Conservation (phyloP, 192 early-diverging fungal genomes). For the Entophlyctis helioformis region DNA sequence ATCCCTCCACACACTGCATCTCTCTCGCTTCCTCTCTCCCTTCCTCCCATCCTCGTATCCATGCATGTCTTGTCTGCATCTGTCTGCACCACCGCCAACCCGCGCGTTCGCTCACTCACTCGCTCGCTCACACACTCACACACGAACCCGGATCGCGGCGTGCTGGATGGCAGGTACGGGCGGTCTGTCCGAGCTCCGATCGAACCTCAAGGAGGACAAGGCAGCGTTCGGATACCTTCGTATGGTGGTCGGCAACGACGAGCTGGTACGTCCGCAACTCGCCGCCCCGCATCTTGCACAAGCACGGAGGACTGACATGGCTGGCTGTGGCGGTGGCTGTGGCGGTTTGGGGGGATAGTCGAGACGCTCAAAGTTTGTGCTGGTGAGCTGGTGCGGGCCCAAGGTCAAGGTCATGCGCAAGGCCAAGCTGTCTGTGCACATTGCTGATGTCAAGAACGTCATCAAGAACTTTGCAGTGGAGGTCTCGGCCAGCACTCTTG, state of each 20-base stretch:
- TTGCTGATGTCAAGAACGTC: conserved; percentile 63
- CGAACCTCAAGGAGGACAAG: conserved; percentile 42
- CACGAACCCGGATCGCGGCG: too few species aligned
- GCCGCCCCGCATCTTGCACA: too few species aligned
- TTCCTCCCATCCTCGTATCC: too few species aligned
- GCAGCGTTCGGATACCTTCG: conserved; percentile 76
- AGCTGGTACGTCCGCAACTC: conserved; percentile 9
- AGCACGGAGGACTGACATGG: too few species aligned
- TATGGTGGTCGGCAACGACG: conserved; percentile 48
- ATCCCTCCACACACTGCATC: too few species aligned
- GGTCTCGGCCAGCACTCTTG: conserved; percentile 41
- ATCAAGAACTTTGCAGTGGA: conserved; percentile 61
- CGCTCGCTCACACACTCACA: too few species aligned
- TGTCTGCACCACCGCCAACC: too few species aligned
- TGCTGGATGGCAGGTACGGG: conserved; percentile 37
- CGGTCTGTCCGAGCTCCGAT: conserved; percentile 52
- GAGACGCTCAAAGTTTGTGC: conserved; percentile 28
- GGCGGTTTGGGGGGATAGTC: too few species aligned
- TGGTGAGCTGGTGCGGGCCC: conserved; percentile 49
- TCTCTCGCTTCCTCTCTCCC: too few species aligned
- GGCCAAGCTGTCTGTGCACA: conserved; percentile 69
- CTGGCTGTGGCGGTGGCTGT: too few species aligned
- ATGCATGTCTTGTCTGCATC: too few species aligned
- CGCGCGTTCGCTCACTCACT: too few species aligned
- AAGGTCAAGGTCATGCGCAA: conserved; percentile 63